A percentile compares a stretch with the other conserved stretches of the same genome.
These are phyloP conservation scores for Dendrobium chrysotoxum DNA, from an alignment of 106 monocot species.

Conservation along the genomic window DNA sequence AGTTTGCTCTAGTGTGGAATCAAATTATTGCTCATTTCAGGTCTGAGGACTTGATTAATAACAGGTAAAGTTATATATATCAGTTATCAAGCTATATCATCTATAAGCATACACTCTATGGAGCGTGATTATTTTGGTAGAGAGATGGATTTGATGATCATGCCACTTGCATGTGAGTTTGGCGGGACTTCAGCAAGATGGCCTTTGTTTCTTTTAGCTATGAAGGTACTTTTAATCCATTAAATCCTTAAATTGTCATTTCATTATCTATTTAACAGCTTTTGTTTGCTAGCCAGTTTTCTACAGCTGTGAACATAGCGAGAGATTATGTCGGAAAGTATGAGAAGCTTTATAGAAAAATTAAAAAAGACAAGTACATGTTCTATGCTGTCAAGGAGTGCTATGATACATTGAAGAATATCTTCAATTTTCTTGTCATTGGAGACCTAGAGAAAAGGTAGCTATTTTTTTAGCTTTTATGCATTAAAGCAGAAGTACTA, in stretches of 20 bases:
- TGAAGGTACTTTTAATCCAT: slow-evolving; percentile 28
- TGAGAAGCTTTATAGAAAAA: slow-evolving; percentile 41
- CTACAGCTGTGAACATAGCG: slow-evolving; percentile 47
- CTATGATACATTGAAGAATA: slow-evolving; percentile 47
- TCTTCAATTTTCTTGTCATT: slow-evolving; percentile 40
- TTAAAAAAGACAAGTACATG: slow-evolving; percentile 65
- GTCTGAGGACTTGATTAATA: slow-evolving; percentile 67
- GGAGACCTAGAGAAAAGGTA: slow-evolving; percentile 64
- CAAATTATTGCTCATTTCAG: slow-evolving; percentile 58
- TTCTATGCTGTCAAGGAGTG: slow-evolving; percentile 52
- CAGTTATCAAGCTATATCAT: background rate
- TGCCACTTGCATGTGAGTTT: slow-evolving; percentile 39
- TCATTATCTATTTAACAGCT: background rate
- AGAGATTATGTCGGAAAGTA: slow-evolving; percentile 43
- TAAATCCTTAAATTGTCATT: background rate
- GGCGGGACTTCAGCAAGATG: slow-evolving; percentile 27
- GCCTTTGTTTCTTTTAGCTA: slow-evolving; percentile 67
- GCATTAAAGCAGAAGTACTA: background rate
- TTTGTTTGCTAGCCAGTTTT: slow-evolving; percentile 35
- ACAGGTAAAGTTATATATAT: slow-evolving; percentile 29
- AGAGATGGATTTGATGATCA: slow-evolving; percentile 66
- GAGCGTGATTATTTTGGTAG: slow-evolving; percentile 18
- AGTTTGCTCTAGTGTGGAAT: slow-evolving; percentile 74
- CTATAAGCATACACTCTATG: background rate
- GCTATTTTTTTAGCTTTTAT: background rate